A percentile compares a stretch with the other conserved stretches of the same genome.
Evolutionary conservation across 768 basidiomycete species (phyloP).

Genomic region (Leccinellum luteum): DNA sequence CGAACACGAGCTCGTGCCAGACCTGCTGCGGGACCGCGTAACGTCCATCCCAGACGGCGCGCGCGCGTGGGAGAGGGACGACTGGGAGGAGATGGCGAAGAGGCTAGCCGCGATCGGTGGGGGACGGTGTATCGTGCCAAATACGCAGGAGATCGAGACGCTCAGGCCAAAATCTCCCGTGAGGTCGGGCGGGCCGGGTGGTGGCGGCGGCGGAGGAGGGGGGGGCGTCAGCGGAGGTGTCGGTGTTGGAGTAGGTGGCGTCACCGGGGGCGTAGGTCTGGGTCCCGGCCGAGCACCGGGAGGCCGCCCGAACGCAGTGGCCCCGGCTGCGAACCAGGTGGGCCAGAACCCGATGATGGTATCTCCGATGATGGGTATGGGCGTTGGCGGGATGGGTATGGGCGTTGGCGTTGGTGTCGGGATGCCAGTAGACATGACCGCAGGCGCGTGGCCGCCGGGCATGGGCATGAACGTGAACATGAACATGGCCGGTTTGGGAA

Average conservation of each 20-base stretch:
- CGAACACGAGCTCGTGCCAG: constrained; percentile 52
- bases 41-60: constrained; percentile 28
- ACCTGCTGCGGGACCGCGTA: constrained; percentile 29
- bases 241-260: constrained; percentile 16
- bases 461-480: constrained; percentile 37
- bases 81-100: constrained; percentile 63
- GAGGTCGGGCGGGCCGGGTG: constrained; percentile 28
- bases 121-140: constrained; percentile 64
- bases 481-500: constrained; percentile 39
- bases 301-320: not conserved
- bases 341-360: constrained; percentile 32
- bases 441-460: constrained; percentile 22
- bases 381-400: constrained; percentile 37
- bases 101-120: constrained; percentile 45
- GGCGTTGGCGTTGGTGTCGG: constrained; percentile 32
- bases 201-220: constrained; percentile 17
- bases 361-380: constrained; percentile 43
- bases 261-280: constrained; percentile 20
- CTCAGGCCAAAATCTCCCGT: constrained; percentile 85
- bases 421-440: constrained; percentile 34
- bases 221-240: constrained; percentile 25
- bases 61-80: constrained; percentile 56
- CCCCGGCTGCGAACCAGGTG: constrained; percentile 11
- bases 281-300: not conserved
- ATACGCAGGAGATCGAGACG: constrained; percentile 76